Evolutionary conservation across 257 asterid genomes (phyloP), one percentile per base, ranked within the genome.

Genomic region (Penstemon barbatus): DNA sequence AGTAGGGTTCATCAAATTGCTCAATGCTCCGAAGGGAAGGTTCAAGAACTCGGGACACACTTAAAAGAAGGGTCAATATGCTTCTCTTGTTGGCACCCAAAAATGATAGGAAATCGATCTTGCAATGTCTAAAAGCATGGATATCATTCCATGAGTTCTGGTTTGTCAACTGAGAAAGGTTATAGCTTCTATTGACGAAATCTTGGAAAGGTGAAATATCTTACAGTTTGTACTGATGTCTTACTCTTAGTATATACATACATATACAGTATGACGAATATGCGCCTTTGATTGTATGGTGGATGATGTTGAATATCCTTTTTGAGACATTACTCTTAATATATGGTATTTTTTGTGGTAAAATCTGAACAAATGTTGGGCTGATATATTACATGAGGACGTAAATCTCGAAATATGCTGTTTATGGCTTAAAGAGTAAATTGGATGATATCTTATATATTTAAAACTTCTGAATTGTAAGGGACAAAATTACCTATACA

Each of bases 31-130:
- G n/a, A n/a, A n/a, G n/a, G n/a, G n/a, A n/a, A n/a, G n/a, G n/a
- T n/a, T n/a, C n/a, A n/a, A n/a, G n/a, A n/a, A n/a, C n/a, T n/a
- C n/a, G n/a, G n/a, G n/a, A n/a, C n/a, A n/a, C n/a, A n/a, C n/a
- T n/a, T n/a, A 63, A 53, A 72, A 68, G 75, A 90, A 87, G 73
- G 99, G 95, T 45, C 86, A 49, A 57, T 93, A 93, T 72, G 97
- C 97, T 51, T 84, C 97, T 56, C 86, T 93, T 3, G 99, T 93
- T 11, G 92, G 87, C 82, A 72, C 84, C 63, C 99, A 93, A 78
- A 74, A 96, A 64, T 15, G 25, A 13, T 13, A 18, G 62, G 40
- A 41, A 13, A 18, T 48, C 44, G 18, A 15, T 15, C 18, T 15
- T 15, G 18, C 18, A 15, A 15, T 15, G 18, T 15, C 18, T 0